Evolutionary conservation across 768 basidiomycete genomes (phyloP), one percentile per base, ranked within the genome.

Genomic region (Lactarius vividus): DNA sequence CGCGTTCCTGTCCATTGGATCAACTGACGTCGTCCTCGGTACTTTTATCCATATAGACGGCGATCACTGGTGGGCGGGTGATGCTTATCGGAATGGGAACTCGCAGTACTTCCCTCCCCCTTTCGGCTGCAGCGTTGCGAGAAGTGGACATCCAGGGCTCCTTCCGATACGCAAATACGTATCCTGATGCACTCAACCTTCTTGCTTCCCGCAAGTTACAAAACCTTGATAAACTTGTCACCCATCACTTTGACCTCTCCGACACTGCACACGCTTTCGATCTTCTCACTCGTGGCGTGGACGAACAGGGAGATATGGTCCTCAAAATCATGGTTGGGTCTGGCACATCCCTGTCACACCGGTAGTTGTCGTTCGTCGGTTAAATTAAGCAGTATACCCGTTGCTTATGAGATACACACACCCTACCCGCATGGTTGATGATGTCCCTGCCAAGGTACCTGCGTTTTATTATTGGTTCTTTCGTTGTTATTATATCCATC

Each of bases 41-140:
- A 28, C 62, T 44, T 63, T 67, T 62, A 28, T 53, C 52, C 29
- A 49, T 60, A 39, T 75, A 94, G 93, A 85, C 88, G 71, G 93
- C 95, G 18, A 80, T 83, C 59, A 81, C 91, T 20, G 96, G 95
- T 59, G 92, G 93, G 58, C 93, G 90, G 74, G 92, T 97, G 63
- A 88, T 94, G 83, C 90, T 94, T 72, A 86, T 98, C 69, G 96
- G 96, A 26, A 98, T 98, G 96, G 96, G 96, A 70, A 86, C 93
- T 18, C 85, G 88, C 65, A 89, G 88, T 71, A 85, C 89, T 63
- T 81, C 83, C 69, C 81, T 97, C 61, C 96, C 96, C n/a, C 82
- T 95, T 63, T 88, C 89, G 52, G 82, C 84, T 33, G 91, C 94
- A 46, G 89, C 92, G 18, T 76, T 88, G 63, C 88, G 96, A 59